phyloP scores from a whole-genome alignment of 2,329 filamentous ascomycete species.

The Zymoseptoria passerinii region DNA sequence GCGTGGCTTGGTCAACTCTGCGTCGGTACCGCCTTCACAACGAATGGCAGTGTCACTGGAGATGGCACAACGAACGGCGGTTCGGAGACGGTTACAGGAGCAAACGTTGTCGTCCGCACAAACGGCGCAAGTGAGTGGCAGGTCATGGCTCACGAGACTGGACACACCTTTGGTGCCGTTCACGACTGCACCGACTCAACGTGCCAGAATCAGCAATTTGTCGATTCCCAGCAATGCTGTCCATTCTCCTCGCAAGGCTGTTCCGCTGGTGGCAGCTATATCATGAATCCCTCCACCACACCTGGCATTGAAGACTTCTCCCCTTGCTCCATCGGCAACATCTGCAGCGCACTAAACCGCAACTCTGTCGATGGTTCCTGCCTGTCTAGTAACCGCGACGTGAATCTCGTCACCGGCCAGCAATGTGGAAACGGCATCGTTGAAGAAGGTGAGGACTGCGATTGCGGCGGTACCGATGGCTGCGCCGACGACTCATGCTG shows the following conservation, averaged over 20 bases:
- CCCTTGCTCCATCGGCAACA: constrained; percentile 82
- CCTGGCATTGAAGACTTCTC: constrained; percentile 71
- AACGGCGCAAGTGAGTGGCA: constrained; percentile 70
- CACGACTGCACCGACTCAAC: constrained; percentile 74
- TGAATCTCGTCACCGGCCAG: constrained; percentile 71
- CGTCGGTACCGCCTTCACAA: constrained; percentile 44
- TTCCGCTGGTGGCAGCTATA: constrained; percentile 67
- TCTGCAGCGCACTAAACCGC: constrained; percentile 75
- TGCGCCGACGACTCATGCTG: constrained; percentile 77
- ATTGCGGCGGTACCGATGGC: constrained; percentile 70
- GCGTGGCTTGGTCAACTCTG: constrained; percentile 92
- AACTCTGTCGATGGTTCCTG: constrained; percentile 70
- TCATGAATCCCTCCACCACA: constrained; percentile 92
- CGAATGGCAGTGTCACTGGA: constrained; percentile 34
- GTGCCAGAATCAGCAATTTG: constrained; percentile 55
- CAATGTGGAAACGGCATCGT: constrained; percentile 97
- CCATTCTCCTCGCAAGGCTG: constrained; percentile 62
- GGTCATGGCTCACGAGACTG: constrained; percentile 87
- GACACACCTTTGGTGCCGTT: constrained; percentile 90
- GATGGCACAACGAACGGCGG: constrained; percentile 32
- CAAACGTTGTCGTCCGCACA: constrained; percentile 83
- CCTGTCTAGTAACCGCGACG: constrained; percentile 74
- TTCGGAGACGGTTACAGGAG: constrained; percentile 68
- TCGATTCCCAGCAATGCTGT: constrained; percentile 65
- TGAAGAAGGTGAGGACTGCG: constrained; percentile 86